A percentile compares a stretch with the other conserved stretches of the same genome.
Conservation (phyloP, 2,329 filamentous ascomycete genomes). For the Nigrospora oryzae region DNA sequence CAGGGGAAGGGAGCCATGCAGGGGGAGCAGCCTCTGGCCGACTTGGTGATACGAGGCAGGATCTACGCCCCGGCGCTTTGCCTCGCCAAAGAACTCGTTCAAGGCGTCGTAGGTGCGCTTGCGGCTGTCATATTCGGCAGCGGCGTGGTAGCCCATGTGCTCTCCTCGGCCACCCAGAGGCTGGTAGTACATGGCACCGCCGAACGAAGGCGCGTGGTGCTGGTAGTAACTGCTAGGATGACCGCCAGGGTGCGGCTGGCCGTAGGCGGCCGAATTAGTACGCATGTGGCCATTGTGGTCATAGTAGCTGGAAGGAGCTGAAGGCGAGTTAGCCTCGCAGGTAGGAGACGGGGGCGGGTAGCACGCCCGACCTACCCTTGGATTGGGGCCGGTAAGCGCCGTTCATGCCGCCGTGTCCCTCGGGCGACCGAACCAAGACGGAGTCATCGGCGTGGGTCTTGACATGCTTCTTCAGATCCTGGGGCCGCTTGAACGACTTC, state of each 20-base stretch:
- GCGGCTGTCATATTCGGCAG: conserved; percentile 53
- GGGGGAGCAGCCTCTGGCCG: conserved; percentile 75
- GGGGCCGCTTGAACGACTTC: conserved; percentile 97
- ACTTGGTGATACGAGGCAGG: conserved; percentile 85
- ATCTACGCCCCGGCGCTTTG: conserved; percentile 87
- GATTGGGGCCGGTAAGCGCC: conserved; percentile 43
- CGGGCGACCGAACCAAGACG: conserved; percentile 51
- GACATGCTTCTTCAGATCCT: conserved; percentile 98
- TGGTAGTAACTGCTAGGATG: conserved; percentile 54
- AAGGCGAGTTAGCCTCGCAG: conserved; percentile 32
- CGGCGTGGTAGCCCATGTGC: conserved; percentile 54
- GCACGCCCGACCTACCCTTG: conserved; percentile 37
- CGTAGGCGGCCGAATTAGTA: conserved; percentile 43
- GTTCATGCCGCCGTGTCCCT: conserved; percentile 40
- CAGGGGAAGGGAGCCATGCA: conserved; percentile 63
- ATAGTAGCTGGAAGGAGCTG: conserved; percentile 51
- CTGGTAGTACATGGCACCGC: conserved; percentile 71
- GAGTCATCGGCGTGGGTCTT: conserved; percentile 98
- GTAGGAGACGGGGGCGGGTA: conserved; percentile 16
- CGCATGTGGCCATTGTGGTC: conserved; percentile 58
- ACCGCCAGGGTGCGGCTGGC: conserved; percentile 34
- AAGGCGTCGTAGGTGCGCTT: conserved; percentile 83
- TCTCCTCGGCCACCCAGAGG: conserved; percentile 47
- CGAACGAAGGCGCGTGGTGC: conserved; percentile 45
- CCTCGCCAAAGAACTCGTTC: conserved; percentile 88